Evolutionary conservation across 2,329 filamentous ascomycete genomes (phyloP), one percentile per base, ranked within the genome.

Genomic region (Penicillium paneum): DNA sequence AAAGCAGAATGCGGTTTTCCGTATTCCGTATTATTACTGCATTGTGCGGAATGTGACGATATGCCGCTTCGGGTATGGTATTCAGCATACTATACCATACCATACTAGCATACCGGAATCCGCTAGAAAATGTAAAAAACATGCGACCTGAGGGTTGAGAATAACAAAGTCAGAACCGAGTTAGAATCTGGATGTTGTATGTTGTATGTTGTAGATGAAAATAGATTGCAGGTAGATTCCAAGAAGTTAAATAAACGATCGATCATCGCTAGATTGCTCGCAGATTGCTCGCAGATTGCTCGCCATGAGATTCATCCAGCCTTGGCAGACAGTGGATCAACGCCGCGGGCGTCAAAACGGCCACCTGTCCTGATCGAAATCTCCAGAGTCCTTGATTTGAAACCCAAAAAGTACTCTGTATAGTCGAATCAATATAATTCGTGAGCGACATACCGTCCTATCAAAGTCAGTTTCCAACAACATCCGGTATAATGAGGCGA

Each of bases 351-450:
- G 55, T 51, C 54, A 26, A 60, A 62, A 56, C 42, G 59, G 57
- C 57, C 62, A 64, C 62, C 48, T 62, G 60, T 64, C 54, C 61
- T 59, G 41, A 56, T 52, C 29, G 34, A 40, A 56, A 60, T 60
- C 45, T 38, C 35, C 17, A 26, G 19, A 17, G 15, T 32, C 36
- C 13, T 3, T 15, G 5, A 13, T 28, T 17, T 12, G 13, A 24
- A 12, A 19, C 3, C 8, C 3, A 7, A 12, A 13, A 45, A 21
- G 34, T 17, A 32, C 21, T 24, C 5, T n/a, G 2, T 11, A 28
- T 12, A 21, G 28, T 28, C 6, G n/a, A 10, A 26, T 43, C 19
- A 26, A 12, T 15, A 24, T 13, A 21, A n/a, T 5, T 13, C 8
- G 5, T 15, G 7, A 34, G 8, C 7, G 5, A 35, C 15, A 34